Evolutionary conservation across 805 yeast species (phyloP).

Genomic region (Cyberlindnera americana): DNA sequence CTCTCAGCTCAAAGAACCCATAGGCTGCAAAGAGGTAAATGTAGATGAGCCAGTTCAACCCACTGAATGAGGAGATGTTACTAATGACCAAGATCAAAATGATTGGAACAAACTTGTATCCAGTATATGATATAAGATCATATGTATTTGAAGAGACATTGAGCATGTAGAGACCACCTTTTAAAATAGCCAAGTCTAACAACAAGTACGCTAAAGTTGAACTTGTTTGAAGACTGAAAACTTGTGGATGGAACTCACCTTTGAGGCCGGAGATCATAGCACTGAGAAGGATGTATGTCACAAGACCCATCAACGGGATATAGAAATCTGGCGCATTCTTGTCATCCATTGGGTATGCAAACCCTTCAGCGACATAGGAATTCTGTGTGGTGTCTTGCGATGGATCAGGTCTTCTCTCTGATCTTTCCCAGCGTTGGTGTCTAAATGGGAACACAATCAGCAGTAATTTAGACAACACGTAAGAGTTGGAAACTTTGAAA

Average conservation of each 20-base stretch:
- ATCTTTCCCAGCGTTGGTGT: slow-evolving; percentile 79
- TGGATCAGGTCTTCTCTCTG: slow-evolving; percentile 34
- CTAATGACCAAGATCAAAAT: slow-evolving; percentile 53
- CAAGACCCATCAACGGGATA: slow-evolving; percentile 89
- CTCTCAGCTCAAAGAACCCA: slow-evolving; percentile 63
- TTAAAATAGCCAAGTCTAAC: slow-evolving; percentile 71
- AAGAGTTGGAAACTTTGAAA: slow-evolving; percentile 87
- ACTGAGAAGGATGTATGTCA: slow-evolving; percentile 81
- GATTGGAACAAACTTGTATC: slow-evolving; percentile 89
- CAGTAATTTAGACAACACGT: slow-evolving; percentile 69
- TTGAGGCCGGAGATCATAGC: slow-evolving; percentile 81
- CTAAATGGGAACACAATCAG: slow-evolving; percentile 83
- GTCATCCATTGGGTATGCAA: slow-evolving; percentile 79
- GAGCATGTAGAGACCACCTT: slow-evolving; percentile 78
- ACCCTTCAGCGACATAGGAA: slow-evolving; percentile 30
- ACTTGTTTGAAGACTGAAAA: slow-evolving; percentile 82
- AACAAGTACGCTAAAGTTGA: slow-evolving; percentile 80
- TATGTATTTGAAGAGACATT: slow-evolving; percentile 66
- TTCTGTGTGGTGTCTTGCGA: slow-evolving; percentile 15
- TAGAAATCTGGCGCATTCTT: slow-evolving; percentile 95
- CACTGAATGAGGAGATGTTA: slow-evolving; percentile 37
- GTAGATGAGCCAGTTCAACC: slow-evolving; percentile 48
- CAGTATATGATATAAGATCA: slow-evolving; percentile 86
- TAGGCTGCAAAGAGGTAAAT: slow-evolving; percentile 51
- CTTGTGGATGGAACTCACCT: slow-evolving; percentile 90